These are phyloP conservation scores for Scutellaria minor DNA, from an alignment of 257 asterid species.

Conservation along the genomic window DNA sequence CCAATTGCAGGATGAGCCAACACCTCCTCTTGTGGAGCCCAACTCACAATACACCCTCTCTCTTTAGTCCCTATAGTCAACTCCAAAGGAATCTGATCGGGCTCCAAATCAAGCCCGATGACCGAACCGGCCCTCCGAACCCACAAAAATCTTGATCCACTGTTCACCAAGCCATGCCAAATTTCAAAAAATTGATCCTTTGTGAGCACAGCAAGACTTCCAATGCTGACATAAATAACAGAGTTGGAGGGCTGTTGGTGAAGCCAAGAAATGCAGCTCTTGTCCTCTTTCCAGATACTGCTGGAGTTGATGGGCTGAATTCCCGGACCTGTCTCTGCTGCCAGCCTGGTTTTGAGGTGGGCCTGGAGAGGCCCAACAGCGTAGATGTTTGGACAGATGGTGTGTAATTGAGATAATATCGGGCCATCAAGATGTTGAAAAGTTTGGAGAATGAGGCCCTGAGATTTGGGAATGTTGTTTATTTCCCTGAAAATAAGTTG, in stretches of 20 bases:
- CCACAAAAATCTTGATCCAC: constrained; percentile 65
- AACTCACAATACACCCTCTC: constrained; percentile 46
- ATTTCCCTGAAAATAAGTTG: not conserved
- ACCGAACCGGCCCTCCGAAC: constrained; percentile 53
- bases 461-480: constrained; percentile 41
- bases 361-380: constrained; percentile 71
- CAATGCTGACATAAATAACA: constrained; percentile 65
- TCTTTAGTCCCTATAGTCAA: constrained; percentile 37
- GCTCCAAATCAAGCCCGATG: constrained; percentile 19
- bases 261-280: constrained; percentile 61
- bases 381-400: constrained; percentile 51
- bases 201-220: constrained; percentile 49
- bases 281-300: constrained; percentile 59
- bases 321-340: not conserved
- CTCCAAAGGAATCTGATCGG: constrained; percentile 32
- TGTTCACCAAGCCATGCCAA: constrained; percentile 67
- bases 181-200: constrained; percentile 50
- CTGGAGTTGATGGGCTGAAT: constrained; percentile 17
- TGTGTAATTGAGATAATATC: constrained; percentile 40
- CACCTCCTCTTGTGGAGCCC: constrained; percentile 58
- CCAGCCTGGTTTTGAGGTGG: constrained; percentile 41
- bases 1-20: constrained; percentile 42
- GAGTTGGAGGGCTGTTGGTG: constrained; percentile 53
- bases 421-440: constrained; percentile 58
- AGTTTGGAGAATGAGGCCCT: constrained; percentile 66